Base-by-base conservation (phyloP, 805 yeast species). In the Maudiozyma serrabonitensis region DNA sequence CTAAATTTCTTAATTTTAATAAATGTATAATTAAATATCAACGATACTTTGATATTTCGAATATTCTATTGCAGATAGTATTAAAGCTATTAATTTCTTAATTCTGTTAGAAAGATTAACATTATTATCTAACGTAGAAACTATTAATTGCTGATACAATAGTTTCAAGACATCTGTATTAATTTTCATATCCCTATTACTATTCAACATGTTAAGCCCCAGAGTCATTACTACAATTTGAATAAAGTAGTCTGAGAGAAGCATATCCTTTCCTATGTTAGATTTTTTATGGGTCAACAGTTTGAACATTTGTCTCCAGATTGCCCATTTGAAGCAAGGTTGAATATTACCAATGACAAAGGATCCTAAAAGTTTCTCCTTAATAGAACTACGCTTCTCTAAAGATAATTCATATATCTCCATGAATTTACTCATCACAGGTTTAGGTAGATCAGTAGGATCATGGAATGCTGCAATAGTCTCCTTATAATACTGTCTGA, bases 271-370 rank as follows among this genome's bases (percentile, higher is more conserved):
- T 43, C 18, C 26, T 26, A 12, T 39, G 23, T 18, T 44, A 40
- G 26, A 50, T 23, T 38, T 28, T 26, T 31, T 46, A 46, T 26
- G 53, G 21, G 50, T 46, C 18, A 54, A 39, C 21, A 43, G 31
- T 50, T 46, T 46, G 1, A 56, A 46, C 6, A 58, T 43, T 42
- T 58, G 61, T 41, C 63, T 54, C 66, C 65, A 61, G 2, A 59
- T 37, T 4, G 63, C 49, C 66, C 66, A 62, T 53, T 58, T 57
- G 6, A 62, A 19, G 38, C 61, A 50, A 11, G 60, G 60, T 4
- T 53, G 28, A 3, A 61, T 51, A 43, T 60, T 60, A 12, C 50
- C 48, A 9, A 59, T 51, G 12, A 60, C n/a, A 26, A 53, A 50
- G 6, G 63, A 61, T 37, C 57, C 54, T 46, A 59, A 48, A 6